These are phyloP conservation scores for Aspergillus spinulosporus DNA, from an alignment of 2,329 filamentous ascomycete genomes.

Conservation along the genomic window DNA sequence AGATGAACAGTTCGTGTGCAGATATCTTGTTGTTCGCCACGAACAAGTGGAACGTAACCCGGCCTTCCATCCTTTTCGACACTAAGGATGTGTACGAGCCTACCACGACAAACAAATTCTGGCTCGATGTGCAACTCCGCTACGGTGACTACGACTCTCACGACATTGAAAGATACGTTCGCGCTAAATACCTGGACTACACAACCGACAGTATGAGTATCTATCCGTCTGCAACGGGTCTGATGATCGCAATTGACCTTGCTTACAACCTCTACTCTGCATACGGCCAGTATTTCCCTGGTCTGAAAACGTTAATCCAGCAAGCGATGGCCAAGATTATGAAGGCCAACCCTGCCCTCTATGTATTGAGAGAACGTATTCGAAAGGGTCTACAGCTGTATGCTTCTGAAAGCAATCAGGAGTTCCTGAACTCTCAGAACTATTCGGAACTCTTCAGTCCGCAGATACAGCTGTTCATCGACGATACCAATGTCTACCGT, in stretches of 20 bases:
- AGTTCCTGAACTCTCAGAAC: constrained; percentile 98
- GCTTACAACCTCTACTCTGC: constrained; percentile 98
- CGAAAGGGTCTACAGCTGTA: constrained; percentile 97
- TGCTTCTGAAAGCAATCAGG: constrained; percentile 97
- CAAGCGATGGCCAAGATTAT: constrained; percentile 99
- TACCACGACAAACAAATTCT: constrained; percentile 98
- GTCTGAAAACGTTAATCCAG: constrained; percentile 90
- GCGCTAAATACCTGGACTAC: constrained; percentile 98
- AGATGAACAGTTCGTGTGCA: constrained; percentile 99
- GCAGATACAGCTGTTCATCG: constrained; percentile 97
- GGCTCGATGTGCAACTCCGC: constrained; percentile 93
- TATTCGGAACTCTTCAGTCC: constrained; percentile 99
- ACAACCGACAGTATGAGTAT: constrained; percentile 98
- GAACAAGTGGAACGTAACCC: constrained; percentile 98
- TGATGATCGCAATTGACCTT: constrained; percentile 97
- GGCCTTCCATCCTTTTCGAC: constrained; percentile 89
- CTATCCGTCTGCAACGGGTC: constrained; percentile 91
- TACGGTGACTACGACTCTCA: constrained; percentile 99
- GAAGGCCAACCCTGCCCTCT: constrained; percentile 97
- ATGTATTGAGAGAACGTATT: constrained; percentile 95
- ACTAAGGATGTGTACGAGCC: constrained; percentile 94
- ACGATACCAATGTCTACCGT: constrained; percentile 98
- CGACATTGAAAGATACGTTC: constrained; percentile 95
- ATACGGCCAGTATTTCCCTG: constrained; percentile 98
- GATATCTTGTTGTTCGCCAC: constrained; percentile 96